Evolutionary conservation across 768 basidiomycete species (phyloP).

Genomic region (Mrakia blollopis): DNA sequence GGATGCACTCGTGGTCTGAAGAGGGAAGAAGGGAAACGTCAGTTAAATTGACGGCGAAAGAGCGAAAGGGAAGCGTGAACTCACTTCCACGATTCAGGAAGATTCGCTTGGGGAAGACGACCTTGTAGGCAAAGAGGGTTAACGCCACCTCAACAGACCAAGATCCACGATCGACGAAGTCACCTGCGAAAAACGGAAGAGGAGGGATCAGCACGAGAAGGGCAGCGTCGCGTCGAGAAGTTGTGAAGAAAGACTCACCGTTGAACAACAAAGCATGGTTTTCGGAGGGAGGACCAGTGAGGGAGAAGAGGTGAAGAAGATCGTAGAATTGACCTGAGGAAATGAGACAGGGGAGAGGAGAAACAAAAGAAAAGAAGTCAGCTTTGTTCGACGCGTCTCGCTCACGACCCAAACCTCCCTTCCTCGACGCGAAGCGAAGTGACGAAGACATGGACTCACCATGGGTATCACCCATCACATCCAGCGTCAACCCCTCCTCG

Average conservation of each 20-base stretch:
- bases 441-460: slow-evolving; percentile 49
- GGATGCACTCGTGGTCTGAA: slow-evolving; percentile 62
- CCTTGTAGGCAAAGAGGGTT: slow-evolving; percentile 92
- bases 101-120: slow-evolving; percentile 85
- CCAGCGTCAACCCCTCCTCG: slow-evolving; percentile 70
- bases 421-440: too few species aligned
- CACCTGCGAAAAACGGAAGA: slow-evolving; percentile 76
- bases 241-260: slow-evolving; percentile 30
- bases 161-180: slow-evolving; percentile 89
- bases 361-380: background rate
- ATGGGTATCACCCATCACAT: slow-evolving; percentile 95
- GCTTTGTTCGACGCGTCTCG: background rate
- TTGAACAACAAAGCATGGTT: slow-evolving; percentile 58
- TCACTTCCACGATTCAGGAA: slow-evolving; percentile 96
- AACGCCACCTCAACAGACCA: slow-evolving; percentile 59
- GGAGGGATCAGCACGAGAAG: slow-evolving; percentile 35
- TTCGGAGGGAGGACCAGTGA: slow-evolving; percentile 78
- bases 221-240: too few species aligned
- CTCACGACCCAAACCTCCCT: background rate
- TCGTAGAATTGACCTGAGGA: slow-evolving; percentile 86
- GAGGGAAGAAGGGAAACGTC: background rate
- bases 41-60: background rate
- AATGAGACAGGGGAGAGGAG: background rate
- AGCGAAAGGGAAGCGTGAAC: slow-evolving; percentile 36
- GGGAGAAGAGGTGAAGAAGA: slow-evolving; percentile 73